Conservation (phyloP, 495 filamentous ascomycete genomes). For the Lophium mytilinum region DNA sequence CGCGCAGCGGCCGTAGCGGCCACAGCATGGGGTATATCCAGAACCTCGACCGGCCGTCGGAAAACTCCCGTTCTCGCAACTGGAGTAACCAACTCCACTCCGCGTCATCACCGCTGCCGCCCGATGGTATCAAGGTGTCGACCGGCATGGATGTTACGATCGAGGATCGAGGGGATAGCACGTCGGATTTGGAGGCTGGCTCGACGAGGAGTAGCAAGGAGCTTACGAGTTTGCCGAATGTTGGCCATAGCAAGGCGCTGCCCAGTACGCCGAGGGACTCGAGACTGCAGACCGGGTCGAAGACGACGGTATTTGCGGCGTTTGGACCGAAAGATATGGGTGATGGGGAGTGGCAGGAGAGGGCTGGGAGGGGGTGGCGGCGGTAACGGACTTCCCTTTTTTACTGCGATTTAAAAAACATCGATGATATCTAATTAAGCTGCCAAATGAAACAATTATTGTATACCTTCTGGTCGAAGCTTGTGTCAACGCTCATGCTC, state of each 20-base stretch:
- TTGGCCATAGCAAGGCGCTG: background rate
- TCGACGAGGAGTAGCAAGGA: background rate
- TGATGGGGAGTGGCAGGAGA: background rate
- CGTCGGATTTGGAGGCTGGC: background rate
- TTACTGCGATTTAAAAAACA: no score
- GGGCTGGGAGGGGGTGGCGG: no score
- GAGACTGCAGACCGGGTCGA: background rate
- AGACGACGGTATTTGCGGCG: background rate
- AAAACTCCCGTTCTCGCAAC: background rate
- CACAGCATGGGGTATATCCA: background rate
- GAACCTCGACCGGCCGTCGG: background rate
- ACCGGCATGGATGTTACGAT: constrained; percentile 2
- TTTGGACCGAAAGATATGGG: background rate
- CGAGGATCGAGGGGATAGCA: constrained; percentile 6
- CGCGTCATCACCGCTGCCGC: background rate
- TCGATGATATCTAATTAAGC: no score
- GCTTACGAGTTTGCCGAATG: background rate
- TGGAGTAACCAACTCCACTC: background rate
- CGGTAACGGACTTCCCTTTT: no score
- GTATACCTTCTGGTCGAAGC: no score
- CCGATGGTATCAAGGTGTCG: constrained; percentile 6
- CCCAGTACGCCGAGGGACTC: background rate
- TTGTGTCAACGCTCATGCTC: no score
- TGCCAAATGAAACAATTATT: no score
- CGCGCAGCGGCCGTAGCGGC: background rate